Conservation (phyloP, 805 yeast genomes). For the Saturnispora halmiae region DNA sequence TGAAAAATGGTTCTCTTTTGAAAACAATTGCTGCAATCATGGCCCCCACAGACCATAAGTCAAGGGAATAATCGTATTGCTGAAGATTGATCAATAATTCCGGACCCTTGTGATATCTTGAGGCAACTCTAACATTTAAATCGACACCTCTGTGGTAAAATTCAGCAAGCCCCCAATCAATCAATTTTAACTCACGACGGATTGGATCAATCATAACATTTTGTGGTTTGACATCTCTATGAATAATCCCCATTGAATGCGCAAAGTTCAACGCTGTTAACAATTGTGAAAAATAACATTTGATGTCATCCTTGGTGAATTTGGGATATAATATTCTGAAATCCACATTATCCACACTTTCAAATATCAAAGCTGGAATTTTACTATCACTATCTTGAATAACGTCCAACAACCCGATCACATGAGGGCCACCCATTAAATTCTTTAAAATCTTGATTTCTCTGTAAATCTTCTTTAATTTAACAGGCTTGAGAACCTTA, state of each 20-base stretch:
- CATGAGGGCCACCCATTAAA: slow-evolving; percentile 74
- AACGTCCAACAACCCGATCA: slow-evolving; percentile 68
- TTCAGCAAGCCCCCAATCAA: slow-evolving; percentile 95
- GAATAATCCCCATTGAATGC: slow-evolving; percentile 93
- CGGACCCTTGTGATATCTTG: slow-evolving; percentile 88
- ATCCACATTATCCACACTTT: slow-evolving; percentile 75
- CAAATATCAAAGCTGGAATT: slow-evolving; percentile 85
- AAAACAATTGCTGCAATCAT: slow-evolving; percentile 85
- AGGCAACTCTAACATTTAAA: slow-evolving; percentile 86
- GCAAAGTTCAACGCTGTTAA: slow-evolving; percentile 77
- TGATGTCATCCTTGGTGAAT: slow-evolving; percentile 64
- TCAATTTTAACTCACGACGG: slow-evolving; percentile 51
- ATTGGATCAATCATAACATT: slow-evolving; percentile 87
- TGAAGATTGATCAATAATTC: slow-evolving; percentile 76
- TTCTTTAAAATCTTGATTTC: slow-evolving; percentile 84
- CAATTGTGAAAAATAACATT: slow-evolving; percentile 75
- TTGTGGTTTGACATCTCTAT: slow-evolving; percentile 90
- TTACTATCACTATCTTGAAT: slow-evolving; percentile 78
- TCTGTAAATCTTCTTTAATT: slow-evolving; percentile 83
- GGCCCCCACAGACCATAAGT: slow-evolving; percentile 87
- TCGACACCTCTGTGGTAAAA: slow-evolving; percentile 85
- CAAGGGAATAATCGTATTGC: slow-evolving; percentile 80
- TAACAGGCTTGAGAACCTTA: slow-evolving; percentile 88
- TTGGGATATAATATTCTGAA: slow-evolving; percentile 80
- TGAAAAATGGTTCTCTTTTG: slow-evolving; percentile 86